phyloP scores from a whole-genome alignment of 805 yeast species.

The Pichia kluyveri region DNA sequence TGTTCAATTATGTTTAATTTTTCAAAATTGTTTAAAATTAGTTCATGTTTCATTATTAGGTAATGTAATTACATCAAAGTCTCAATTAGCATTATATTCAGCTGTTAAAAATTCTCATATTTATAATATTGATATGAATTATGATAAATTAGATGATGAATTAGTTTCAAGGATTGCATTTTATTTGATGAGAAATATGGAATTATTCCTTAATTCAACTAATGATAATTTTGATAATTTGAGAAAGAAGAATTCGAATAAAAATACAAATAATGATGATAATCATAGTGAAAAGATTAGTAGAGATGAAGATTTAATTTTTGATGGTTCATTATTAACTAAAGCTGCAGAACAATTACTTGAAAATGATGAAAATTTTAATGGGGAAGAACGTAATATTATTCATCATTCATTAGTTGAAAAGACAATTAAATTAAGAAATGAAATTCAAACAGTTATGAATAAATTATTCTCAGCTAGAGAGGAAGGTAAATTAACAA shows the following conservation, averaged over 20 bases:
- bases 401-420: slow-evolving; percentile 43
- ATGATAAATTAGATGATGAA: slow-evolving; percentile 40
- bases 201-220: slow-evolving; percentile 28
- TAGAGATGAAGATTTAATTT: slow-evolving; percentile 50
- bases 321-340: slow-evolving; percentile 67
- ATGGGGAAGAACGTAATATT: slow-evolving; percentile 32
- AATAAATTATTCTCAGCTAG: slow-evolving; percentile 40
- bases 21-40: slow-evolving; percentile 38
- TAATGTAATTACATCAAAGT: slow-evolving; percentile 34
- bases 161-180: slow-evolving; percentile 46
- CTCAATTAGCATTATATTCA: slow-evolving; percentile 41
- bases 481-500: slow-evolving; percentile 36
- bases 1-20: slow-evolving; percentile 38
- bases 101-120: slow-evolving; percentile 41
- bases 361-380: slow-evolving; percentile 24
- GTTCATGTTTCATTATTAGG: slow-evolving; percentile 49
- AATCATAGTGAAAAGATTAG: slow-evolving; percentile 2
- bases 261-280: slow-evolving; percentile 10
- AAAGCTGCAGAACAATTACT: slow-evolving; percentile 64
- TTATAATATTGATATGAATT: slow-evolving; percentile 44
- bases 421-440: slow-evolving; percentile 39
- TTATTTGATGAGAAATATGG: slow-evolving; percentile 50
- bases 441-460: slow-evolving; percentile 43
- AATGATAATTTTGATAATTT: background rate
- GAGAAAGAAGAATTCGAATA: background rate